Base-by-base conservation (phyloP, 805 yeast species). In the Kregervanrija fluxuum region DNA sequence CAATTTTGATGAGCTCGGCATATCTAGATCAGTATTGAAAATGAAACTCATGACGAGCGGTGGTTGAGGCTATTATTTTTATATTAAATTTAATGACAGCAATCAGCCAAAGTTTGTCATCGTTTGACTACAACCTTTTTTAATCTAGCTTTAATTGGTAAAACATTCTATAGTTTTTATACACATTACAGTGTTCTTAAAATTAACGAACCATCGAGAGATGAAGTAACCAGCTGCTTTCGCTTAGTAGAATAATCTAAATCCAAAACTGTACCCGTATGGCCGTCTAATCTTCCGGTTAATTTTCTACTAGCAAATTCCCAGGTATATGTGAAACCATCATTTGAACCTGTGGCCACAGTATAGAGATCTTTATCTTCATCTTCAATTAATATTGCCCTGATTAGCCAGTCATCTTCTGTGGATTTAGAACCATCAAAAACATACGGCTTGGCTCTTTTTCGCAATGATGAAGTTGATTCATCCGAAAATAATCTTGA, bases 301-400 rank as follows among this genome's bases (percentile, higher is more conserved):
- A 80, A 51, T 40, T 68, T 68, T 42, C 77, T 64, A 0, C 82
- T 66, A 4, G 68, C 68, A 12, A 74, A 65, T 48, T 80, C 80
- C 91, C 90, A 85, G 3, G 72, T 51, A 5, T 78, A 75, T 1
- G 75, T 70, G 5, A 77, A 69, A 1, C 72, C 66, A 57, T 84
- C 88, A 30, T 75, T 77, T 1, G 86, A 74, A 0, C 91, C 93
- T 13, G 86, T 75, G 3, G 64, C 50, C 8, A 77, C 55, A 53
- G 67, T 48, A 12, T 43, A 37, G 10, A 43, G 9, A 30, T 54
- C 56, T 10, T 47, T 46, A 53, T 71, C 56, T 42, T 64, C 69
- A n/a, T 35, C 33, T 54, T 67, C 54, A n/a, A 77, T 61, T 1
- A 80, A 68, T 10, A 69, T 59, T 2, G 79, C 69, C 44, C 85